Base-by-base conservation (phyloP, 2,329 filamentous ascomycete species). In the Aspergillus ochraceus region DNA sequence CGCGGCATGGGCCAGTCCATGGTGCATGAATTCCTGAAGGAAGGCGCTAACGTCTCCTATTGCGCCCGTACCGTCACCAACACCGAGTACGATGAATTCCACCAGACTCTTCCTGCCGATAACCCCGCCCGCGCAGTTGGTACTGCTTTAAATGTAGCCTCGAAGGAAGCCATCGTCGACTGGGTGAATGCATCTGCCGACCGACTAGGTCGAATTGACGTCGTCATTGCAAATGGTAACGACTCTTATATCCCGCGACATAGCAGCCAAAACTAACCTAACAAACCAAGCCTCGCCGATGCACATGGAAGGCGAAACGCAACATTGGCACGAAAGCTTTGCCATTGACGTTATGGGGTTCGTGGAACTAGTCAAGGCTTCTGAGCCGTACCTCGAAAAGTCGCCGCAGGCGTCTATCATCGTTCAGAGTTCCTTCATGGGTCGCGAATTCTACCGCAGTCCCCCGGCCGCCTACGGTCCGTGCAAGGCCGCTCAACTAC, bases 1-100 rank as follows among this genome's bases (percentile, higher is more conserved):
- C 64, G 64, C 36, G 66, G 68, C 36, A 68, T 70, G 54, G 68
- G 76, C 12, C 57, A 63, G n/a, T 59, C 61, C 2, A 69, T 68
- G 52, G 67, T 66, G 4, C 57, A 63, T 39, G 57, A 60, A 22
- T 69, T 70, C 36, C 60, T 69, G 19, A 56, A 61, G 12, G 66
- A 69, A 64, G 66, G 60, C 14, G 64, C 60, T 14, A 54, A 64
- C 24, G 66, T 69, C 17, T 63, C 66, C 12, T 68, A 66, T 60
- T 70, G 66, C 52, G 62, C 64, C 8, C 64, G 66, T 22, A 68
- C 59, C 4, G 59, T 62, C 32, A 55, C 55, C 49, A 60, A 61
- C 24, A 60, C 62, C 32, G 55, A 65, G 19, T 62, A 57, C 22
- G 54, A 64, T 50, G 58, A 59, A 10, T 29, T 61, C 30, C 49